Conservation (phyloP, 805 yeast genomes). For the Candida nanaspora region DNA sequence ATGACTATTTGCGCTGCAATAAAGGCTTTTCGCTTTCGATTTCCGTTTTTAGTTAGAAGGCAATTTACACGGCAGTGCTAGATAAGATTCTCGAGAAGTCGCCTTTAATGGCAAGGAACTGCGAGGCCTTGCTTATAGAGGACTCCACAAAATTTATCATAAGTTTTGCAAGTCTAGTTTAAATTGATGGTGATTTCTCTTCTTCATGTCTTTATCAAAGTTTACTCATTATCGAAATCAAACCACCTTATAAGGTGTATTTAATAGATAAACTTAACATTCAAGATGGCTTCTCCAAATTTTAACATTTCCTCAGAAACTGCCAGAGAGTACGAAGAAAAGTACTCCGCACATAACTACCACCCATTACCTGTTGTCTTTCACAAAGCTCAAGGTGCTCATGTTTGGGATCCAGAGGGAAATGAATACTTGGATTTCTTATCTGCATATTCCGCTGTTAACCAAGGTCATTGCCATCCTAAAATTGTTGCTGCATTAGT, state of each 20-base stretch:
- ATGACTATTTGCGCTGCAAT: no score
- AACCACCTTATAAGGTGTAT: no score
- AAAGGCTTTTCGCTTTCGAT: no score
- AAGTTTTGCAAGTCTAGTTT: not conserved
- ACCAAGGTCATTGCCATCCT: constrained; percentile 98
- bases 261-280: no score
- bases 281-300: constrained; percentile 16
- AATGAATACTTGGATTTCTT: constrained; percentile 87
- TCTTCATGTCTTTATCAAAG: not conserved
- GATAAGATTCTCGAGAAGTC: not conserved
- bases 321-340: constrained; percentile 61
- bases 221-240: no score
- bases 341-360: constrained; percentile 93
- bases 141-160: not conserved
- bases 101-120: not conserved
- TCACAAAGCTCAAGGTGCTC: constrained; percentile 79
- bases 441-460: constrained; percentile 94
- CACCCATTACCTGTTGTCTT: constrained; percentile 96
- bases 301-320: constrained; percentile 52
- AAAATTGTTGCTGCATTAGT: constrained; percentile 76
- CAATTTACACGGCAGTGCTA: no score
- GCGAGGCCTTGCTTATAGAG: constrained; percentile 1
- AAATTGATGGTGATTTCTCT: not conserved
- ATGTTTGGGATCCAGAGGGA: constrained; percentile 98
- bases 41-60: no score